Conservation (phyloP, 148 eudicot genomes). For the Cornus florida region DNA sequence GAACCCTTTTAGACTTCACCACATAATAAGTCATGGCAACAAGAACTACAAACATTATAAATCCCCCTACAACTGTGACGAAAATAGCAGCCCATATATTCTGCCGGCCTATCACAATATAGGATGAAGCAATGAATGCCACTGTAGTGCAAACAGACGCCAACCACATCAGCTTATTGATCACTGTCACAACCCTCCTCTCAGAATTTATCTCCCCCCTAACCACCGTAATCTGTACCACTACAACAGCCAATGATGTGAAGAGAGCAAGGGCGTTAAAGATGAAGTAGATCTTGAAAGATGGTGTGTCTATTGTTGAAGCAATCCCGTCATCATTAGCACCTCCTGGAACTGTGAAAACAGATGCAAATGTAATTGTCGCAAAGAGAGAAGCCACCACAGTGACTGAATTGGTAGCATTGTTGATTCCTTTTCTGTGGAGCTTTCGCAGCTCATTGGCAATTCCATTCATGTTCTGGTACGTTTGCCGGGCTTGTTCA, state of each 20-base stretch:
- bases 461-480: slow-evolving; percentile 32
- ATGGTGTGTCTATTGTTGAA: slow-evolving; percentile 29
- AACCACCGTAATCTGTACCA: slow-evolving; percentile 71
- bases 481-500: slow-evolving; percentile 38
- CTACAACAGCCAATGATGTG: slow-evolving; percentile 68
- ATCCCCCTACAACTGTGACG: slow-evolving; percentile 45
- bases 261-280: slow-evolving; percentile 62
- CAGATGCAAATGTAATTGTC: slow-evolving; percentile 40
- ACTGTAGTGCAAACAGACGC: slow-evolving; percentile 69
- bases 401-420: slow-evolving; percentile 44
- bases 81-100: slow-evolving; percentile 55
- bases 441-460: slow-evolving; percentile 39
- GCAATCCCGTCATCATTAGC: slow-evolving; percentile 49
- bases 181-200: slow-evolving; percentile 64
- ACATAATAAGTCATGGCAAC: slow-evolving; percentile 72
- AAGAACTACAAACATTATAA: slow-evolving; percentile 54
- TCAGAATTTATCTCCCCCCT: slow-evolving; percentile 70
- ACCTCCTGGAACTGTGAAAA: slow-evolving; percentile 48
- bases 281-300: slow-evolving; percentile 64
- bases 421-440: slow-evolving; percentile 45
- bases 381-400: slow-evolving; percentile 48
- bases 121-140: slow-evolving; percentile 64
- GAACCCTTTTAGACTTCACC: slow-evolving; percentile 50
- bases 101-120: slow-evolving; percentile 56
- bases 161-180: slow-evolving; percentile 82